These are phyloP conservation scores for Geum urbanum DNA, from an alignment of 306 rosid genomes.

Conservation along the genomic window DNA sequence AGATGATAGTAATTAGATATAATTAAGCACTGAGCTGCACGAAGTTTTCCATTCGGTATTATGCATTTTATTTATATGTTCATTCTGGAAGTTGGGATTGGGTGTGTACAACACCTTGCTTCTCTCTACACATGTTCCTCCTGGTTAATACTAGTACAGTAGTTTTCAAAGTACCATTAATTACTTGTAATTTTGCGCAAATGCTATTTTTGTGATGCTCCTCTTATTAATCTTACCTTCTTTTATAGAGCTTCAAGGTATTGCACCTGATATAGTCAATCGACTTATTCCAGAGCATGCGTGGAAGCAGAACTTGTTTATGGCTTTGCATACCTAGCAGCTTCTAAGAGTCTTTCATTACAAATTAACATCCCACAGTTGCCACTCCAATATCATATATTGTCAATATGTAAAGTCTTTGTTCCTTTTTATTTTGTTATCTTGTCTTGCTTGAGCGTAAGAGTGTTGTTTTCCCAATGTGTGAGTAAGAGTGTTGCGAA, in stretches of 20 bases:
- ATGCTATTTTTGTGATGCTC: background rate
- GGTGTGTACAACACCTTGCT: background rate
- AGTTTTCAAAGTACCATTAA: background rate
- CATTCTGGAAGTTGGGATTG: background rate
- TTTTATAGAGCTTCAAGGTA: constrained; percentile 76
- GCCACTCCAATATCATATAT: constrained; percentile 12
- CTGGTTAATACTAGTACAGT: background rate
- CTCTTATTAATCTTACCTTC: constrained; percentile 1
- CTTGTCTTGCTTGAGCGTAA: constrained; percentile 26
- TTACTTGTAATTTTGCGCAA: background rate
- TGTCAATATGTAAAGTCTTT: constrained; percentile 1
- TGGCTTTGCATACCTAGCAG: constrained; percentile 88
- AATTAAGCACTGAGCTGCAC: background rate
- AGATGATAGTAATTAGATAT: background rate
- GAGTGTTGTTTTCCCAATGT: constrained; percentile 20
- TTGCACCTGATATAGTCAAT: constrained; percentile 58
- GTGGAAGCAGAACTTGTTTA: constrained; percentile 87
- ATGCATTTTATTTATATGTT: background rate
- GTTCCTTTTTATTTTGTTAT: constrained; percentile 1
- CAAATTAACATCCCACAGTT: constrained; percentile 2
- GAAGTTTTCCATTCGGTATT: background rate
- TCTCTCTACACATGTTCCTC: background rate
- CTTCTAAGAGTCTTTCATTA: constrained; percentile 9
- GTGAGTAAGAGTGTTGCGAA: too few species aligned
- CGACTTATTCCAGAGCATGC: constrained; percentile 96